These are phyloP conservation scores for Daedaleopsis nitida DNA, from an alignment of 768 basidiomycete genomes.

Conservation along the genomic window DNA sequence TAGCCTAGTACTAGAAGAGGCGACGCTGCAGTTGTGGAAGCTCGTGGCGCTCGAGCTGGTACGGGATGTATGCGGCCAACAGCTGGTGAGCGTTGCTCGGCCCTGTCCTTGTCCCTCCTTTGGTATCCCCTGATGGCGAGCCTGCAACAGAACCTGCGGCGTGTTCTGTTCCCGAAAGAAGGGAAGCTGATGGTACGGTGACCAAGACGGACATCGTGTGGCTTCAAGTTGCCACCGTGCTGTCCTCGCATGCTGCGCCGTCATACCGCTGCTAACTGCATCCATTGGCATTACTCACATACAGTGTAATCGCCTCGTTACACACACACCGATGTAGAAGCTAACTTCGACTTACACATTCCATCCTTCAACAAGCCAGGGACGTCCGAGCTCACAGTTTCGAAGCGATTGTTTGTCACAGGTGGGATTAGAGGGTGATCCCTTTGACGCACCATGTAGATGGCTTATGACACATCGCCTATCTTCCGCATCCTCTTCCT, in stretches of 20 bases:
- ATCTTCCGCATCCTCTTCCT: too few species aligned
- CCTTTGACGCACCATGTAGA: too few species aligned
- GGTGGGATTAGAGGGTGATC: too few species aligned
- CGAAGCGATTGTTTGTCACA: too few species aligned
- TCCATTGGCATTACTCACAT: too few species aligned
- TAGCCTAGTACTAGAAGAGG: constrained; percentile 47
- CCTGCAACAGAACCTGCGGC: constrained; percentile 57
- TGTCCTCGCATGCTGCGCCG: constrained; percentile 40
- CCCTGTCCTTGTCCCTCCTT: neutral
- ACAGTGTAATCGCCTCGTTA: too few species aligned
- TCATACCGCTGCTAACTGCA: too few species aligned
- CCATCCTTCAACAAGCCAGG: too few species aligned
- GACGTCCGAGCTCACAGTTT: too few species aligned
- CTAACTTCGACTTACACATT: too few species aligned
- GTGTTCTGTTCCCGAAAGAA: constrained; percentile 63
- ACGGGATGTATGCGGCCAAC: constrained; percentile 76
- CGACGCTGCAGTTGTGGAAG: constrained; percentile 63
- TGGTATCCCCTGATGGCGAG: constrained; percentile 9
- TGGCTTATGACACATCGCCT: too few species aligned
- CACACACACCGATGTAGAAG: too few species aligned
- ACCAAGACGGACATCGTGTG: constrained; percentile 70
- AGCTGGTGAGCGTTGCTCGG: constrained; percentile 45
- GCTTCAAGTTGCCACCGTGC: constrained; percentile 51
- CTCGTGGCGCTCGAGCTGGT: constrained; percentile 72
- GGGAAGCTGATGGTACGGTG: constrained; percentile 62